Base-by-base conservation (phyloP, 805 yeast genomes). In the Cyberlindnera mississippiensis region DNA sequence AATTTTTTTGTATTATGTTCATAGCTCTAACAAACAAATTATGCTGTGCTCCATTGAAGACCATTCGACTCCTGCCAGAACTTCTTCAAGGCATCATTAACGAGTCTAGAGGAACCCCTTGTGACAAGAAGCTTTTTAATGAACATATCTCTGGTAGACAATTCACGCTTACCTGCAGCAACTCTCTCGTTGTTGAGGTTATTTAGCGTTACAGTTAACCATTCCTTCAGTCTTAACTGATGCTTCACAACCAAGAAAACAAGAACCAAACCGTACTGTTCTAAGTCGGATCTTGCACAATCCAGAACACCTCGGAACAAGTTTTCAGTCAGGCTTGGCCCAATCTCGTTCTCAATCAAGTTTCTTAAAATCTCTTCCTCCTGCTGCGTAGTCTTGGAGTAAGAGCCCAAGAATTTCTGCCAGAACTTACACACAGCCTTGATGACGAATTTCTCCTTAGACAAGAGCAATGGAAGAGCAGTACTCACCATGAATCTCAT, bases 31-130 rank as follows among this genome's bases (percentile, higher is more conserved):
- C n/a, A n/a, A n/a, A n/a, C n/a, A n/a, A n/a, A 12, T 17, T 20
- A 45, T 15, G 44, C 42, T 13, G 63, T 41, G 40, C 45, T 42
- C 35, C 58, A 53, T 5, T 71, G 60, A 39, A 78, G 58, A 1
- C 83, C 82, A 48, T 81, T 82, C 18, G 71, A 67, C 22, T 72
- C 69, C 17, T 82, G 61, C 90, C 90, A 84, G 61, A 82, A 79
- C 38, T 72, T 75, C 42, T 78, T 73, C 11, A 84, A 63, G 1
- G 79, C 68, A 16, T 72, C 78, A 37, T 76, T 72, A 2, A 82
- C 80, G 30, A 72, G 72, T 50, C 87, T 66, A 5, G 44, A 32
- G 31, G 76, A 76, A 2, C 90, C 90, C 53, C 88, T 71, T 1
- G 88, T 81, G 2, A 80, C 45, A 60, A 78, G 54, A 24, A 84